Conservation (phyloP, 176 grass and related monocot species). For the Neostapfia colusana region DNA sequence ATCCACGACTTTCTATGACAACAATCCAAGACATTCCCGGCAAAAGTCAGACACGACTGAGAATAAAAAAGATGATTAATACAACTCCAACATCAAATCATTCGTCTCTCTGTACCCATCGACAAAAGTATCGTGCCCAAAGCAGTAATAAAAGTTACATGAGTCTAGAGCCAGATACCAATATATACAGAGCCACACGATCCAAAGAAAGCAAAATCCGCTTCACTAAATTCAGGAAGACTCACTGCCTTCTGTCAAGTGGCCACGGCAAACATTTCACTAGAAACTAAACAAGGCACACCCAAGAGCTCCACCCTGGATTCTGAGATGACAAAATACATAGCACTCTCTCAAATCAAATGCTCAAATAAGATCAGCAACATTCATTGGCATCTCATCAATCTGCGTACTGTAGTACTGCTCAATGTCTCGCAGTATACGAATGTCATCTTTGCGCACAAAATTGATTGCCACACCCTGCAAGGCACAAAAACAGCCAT, state of each 20-base stretch:
- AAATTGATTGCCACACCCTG: constrained; percentile 99
- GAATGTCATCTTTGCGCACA: constrained; percentile 92
- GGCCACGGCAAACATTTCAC: neutral
- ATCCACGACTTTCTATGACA: neutral
- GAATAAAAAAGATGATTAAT: neutral
- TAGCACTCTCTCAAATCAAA: neutral
- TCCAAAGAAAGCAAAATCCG: constrained; percentile 5
- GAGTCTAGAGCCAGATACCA: constrained; percentile 25
- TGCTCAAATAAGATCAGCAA: constrained; percentile 84
- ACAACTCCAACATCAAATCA: neutral
- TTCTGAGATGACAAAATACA: neutral
- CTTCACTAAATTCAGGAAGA: neutral
- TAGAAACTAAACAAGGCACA: constrained; percentile 3
- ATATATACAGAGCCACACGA: constrained; percentile 39
- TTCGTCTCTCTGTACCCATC: neutral
- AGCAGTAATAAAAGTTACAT: constrained; percentile 24
- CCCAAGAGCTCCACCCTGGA: neutral
- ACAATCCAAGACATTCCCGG: neutral
- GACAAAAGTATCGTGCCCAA: neutral
- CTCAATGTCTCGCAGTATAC: constrained; percentile 91
- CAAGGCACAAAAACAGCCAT: neutral
- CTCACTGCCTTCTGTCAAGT: neutral
- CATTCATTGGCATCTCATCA: constrained; percentile 99
- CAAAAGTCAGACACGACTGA: neutral
- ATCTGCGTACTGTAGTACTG: constrained; percentile 99